A percentile compares a stretch with the other conserved stretches of the same genome.
Conservation (phyloP, 2,329 filamentous ascomycete genomes). For the Neofusicoccum umdonicola region DNA sequence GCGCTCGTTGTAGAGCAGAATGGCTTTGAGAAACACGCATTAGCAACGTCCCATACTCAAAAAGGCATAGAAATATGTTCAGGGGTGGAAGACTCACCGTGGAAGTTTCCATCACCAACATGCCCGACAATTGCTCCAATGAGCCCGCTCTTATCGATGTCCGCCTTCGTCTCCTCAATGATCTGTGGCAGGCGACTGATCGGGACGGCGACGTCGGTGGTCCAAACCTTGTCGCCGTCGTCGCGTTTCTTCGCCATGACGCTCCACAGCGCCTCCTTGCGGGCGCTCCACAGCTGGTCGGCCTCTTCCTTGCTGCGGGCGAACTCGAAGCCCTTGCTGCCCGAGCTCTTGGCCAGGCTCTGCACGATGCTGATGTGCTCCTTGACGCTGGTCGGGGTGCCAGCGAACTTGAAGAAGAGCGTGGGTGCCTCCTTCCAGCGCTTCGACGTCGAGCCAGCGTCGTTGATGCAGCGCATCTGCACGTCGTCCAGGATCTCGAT, state of each 20-base stretch:
- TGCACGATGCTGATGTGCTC: constrained; percentile 73
- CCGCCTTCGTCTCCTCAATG: constrained; percentile 71
- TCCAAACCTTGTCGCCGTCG: constrained; percentile 64
- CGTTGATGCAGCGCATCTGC: constrained; percentile 76
- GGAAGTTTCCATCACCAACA: constrained; percentile 74
- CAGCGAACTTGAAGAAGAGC: constrained; percentile 73
- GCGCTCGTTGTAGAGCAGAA: constrained; percentile 62
- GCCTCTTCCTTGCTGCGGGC: constrained; percentile 64
- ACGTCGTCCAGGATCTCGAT: constrained; percentile 90
- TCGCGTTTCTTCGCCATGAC: constrained; percentile 64
- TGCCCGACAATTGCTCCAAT: constrained; percentile 68
- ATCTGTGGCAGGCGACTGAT: constrained; percentile 69
- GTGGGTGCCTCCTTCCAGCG: constrained; percentile 69
- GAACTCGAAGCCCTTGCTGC: constrained; percentile 68
- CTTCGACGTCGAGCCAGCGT: constrained; percentile 61
- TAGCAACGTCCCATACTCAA: too few relatives aligned
- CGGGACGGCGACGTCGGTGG: constrained; percentile 77
- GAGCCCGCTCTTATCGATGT: constrained; percentile 62
- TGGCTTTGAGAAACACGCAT: constrained; percentile 41
- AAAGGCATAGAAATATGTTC: constrained; percentile 22
- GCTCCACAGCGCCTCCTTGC: constrained; percentile 73
- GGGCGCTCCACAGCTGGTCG: constrained; percentile 69
- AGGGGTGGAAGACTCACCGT: constrained; percentile 47
- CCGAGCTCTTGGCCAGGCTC: constrained; percentile 56
- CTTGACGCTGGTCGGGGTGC: constrained; percentile 67